These are phyloP conservation scores for Celoporthe dispersa DNA, from an alignment of 2,329 filamentous ascomycete species.

Conservation along the genomic window DNA sequence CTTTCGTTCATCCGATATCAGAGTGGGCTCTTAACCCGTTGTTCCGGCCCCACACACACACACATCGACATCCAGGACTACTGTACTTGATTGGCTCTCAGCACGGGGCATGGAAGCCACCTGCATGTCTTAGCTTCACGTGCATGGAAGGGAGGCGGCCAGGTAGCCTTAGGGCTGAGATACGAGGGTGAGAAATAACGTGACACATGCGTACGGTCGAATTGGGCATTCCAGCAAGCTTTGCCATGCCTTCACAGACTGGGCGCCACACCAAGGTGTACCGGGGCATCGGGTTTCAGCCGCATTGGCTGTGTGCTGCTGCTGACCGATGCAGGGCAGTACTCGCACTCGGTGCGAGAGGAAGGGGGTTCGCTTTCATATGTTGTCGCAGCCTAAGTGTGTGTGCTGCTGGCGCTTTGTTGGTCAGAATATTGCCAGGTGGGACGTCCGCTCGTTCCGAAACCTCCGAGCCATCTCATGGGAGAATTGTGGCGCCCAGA, in stretches of 20 bases:
- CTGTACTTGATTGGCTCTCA: not conserved
- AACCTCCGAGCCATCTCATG: not conserved
- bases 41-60: not conserved
- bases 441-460: not conserved
- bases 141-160: not conserved
- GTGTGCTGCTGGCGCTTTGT: not conserved
- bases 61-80: not conserved
- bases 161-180: not conserved
- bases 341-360: not conserved
- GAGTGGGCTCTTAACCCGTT: not conserved
- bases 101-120: not conserved
- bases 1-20: not conserved
- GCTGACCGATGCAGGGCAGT: not conserved
- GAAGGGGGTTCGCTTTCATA: not conserved
- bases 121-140: not conserved
- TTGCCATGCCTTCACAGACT: not conserved
- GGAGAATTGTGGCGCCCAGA: not conserved
- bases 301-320: not conserved
- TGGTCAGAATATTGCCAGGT: not conserved
- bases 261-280: not conserved
- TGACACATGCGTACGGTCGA: not conserved
- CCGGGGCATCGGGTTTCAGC: conserved; percentile 11
- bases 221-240: not conserved
- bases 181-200: not conserved
- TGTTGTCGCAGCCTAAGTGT: not conserved